Evolutionary conservation across 768 basidiomycete genomes (phyloP), one percentile per base, ranked within the genome.

Genomic region (Trametopsis cervina): DNA sequence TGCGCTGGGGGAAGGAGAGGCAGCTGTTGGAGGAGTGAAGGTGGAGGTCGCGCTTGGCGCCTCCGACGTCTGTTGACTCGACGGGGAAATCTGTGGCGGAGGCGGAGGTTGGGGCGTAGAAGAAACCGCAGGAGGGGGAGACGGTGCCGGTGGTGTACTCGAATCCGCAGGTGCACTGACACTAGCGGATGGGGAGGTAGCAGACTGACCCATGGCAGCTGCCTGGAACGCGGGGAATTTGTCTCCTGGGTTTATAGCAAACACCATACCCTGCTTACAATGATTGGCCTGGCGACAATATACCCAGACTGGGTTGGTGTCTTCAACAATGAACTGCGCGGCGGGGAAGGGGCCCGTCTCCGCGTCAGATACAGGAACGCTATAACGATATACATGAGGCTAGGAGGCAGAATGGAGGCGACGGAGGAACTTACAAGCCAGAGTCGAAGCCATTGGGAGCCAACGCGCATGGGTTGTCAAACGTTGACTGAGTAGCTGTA

Each of bases 231-330:
- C 71, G 4, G 66, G 60, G 50, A 82, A 73, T 20, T 77, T 66
- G 63, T 67, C 62, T 13, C 73, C 78, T 2, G 81, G 75, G 58
- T 85, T 85, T 55, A 83, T 65, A 21, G 80, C 76, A 59, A 82
- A 80, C 24, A 83, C 81, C 82, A 83, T 84, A 13, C 81, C 80
- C 42, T 66, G 60, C 36, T 70, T 69, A 48, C 81, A 83, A 60
- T 83, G 81, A 43, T 64, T 63, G 13, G 63, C 61, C 59, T 83
- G 81, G 15, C 70, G 65, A 60, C 81, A 83, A 63, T 71, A 82
- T 7, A 78, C 69, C 80, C 80, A 83, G 47, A 76, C 63, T 2
- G 81, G 77, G 47, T 72, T 63, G 2, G 58, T 65, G 50, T 73
- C 66, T 4, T 52, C 27, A 2, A 82, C 67, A 2, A 57, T 63